Evolutionary conservation across 2,329 filamentous ascomycete genomes (phyloP), one percentile per base, ranked within the genome.

Genomic region (Colletotrichum neosansevieriae): DNA sequence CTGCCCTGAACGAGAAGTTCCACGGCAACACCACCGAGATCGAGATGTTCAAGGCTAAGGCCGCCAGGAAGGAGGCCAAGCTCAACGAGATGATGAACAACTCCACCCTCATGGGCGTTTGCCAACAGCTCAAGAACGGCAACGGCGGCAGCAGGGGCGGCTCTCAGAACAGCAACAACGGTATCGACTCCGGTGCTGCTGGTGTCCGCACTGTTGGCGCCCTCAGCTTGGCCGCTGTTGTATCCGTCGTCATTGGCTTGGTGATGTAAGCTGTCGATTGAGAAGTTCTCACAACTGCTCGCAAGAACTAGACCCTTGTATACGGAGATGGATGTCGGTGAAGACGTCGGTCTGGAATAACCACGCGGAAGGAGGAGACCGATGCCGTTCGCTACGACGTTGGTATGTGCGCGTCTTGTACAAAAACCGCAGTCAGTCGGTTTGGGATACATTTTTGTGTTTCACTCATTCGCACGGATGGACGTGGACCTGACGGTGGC

Each of bases 11-110:
- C 17, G 67, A 71, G 53, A 77, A 78, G 72, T 78, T 80, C 69
- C 72, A 79, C 19, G 73, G 73, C 56, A 77, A 81, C 68, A 68
- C 75, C n/a, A 77, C 76, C 66, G 78, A 77, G 74, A 75, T 78
- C 45, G 73, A 73, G 42, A 72, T 63, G 45, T 76, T 78, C 75
- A 74, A 80, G 75, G 73, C 73, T 49, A 76, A 75, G 67, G 67
- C 63, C 38, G 63, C 62, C 56, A 57, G 57, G 63, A 50, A 53
- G 67, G 67, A 66, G 58, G 67, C 24, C 38, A 67, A 66, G 63
- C 63, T 69, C 36, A 67, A 66, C 50, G 67, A 56, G 34, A 57
- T 81, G 72, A 71, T 74, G 72, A 70, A 70, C 72, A 81, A 82
- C 72, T 61, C 74, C 3, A 81, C 79, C 47, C 75, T 81, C 21